phyloP scores from a whole-genome alignment of 495 filamentous ascomycete species.

The Rhizodiscina lignyota region DNA sequence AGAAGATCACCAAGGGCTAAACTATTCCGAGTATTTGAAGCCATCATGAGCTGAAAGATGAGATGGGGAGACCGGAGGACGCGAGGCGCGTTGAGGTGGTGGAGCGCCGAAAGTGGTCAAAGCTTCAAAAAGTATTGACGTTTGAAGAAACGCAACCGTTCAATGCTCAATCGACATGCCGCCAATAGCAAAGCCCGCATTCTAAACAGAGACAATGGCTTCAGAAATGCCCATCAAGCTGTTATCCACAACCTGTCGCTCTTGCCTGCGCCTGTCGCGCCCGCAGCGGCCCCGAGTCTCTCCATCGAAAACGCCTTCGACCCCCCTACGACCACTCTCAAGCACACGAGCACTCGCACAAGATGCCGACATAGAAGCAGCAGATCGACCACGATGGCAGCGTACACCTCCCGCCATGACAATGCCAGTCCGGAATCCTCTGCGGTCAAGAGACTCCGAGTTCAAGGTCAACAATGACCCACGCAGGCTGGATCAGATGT shows the following conservation, averaged over 20 bases:
- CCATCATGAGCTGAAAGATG: not conserved
- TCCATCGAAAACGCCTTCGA: no score
- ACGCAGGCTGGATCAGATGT: conserved; percentile 52
- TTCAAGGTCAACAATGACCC: conserved; percentile 65
- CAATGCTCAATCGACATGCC: no score
- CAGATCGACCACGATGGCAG: conserved; percentile 56
- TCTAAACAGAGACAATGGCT: no score
- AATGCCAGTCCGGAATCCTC: conserved; percentile 38
- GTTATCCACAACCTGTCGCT: no score
- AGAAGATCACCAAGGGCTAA: conserved; percentile 27
- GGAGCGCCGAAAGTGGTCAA: no score
- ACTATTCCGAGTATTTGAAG: not conserved
- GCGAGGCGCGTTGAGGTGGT: not conserved
- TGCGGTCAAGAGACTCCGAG: conserved; percentile 22
- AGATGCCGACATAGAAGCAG: conserved; percentile 22
- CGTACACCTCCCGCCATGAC: conserved; percentile 64
- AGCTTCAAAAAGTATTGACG: not conserved
- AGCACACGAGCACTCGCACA: no score
- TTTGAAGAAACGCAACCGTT: no score
- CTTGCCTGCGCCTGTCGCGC: no score
- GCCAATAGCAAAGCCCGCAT: no score
- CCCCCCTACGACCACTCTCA: conserved; percentile 1
- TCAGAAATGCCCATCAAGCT: no score
- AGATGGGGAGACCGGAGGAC: not conserved
- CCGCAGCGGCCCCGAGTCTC: no score